Evolutionary conservation across 805 yeast genomes (phyloP), one percentile per base, ranked within the genome.

Genomic region (Yarrowia sp.): DNA sequence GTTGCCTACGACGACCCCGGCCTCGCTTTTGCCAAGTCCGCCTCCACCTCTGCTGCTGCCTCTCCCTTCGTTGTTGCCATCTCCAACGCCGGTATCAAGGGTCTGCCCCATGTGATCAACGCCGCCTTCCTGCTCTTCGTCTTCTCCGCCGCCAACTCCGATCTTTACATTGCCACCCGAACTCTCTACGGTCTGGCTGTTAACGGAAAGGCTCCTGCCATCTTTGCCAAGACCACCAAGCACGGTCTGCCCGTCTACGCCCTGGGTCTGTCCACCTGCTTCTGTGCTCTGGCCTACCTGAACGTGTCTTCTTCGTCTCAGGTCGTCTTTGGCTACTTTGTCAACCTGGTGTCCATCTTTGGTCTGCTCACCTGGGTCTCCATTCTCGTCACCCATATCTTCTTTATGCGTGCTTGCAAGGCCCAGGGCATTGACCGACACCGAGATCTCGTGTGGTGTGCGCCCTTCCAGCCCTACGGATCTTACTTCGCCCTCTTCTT

Each of bases 21-120:
- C 58, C 80, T 89, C 70, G 82, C 85, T 17, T 82, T 86, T 63
- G 76, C 79, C 10, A 47, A 50, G 53, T 42, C 68, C 66, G 33
- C 65, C 65, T 66, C 78, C n/a, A 78, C 85, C 1, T 80, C 81
- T 50, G 92, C 93, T 2, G 83, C 88, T 47, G 92, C 94, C 20
- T 89, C 95, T 15, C 96, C 97, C 46, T 91, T 90, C 73, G 93
- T 90, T 66, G 87, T 90, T 74, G 97, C 96, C 58, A 87, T 91
- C 73, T 84, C 84, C 70, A 84, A 83, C 71, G 90, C 92, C 17
- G 77, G 82, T 19, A 90, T 91, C 70, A 73, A 76, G 9, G 93
- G 86, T 0, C 79, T 91, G 70, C 92, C 92, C 44, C 89, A 88
- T 72, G 83, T 92, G 60, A 81, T 92, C 74, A 92, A 92, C 76